A percentile compares a stretch with the other conserved stretches of the same genome.
These are phyloP conservation scores for Musa schizocarpa DNA, from an alignment of 176 grass and related monocot genomes.

Conservation along the genomic window DNA sequence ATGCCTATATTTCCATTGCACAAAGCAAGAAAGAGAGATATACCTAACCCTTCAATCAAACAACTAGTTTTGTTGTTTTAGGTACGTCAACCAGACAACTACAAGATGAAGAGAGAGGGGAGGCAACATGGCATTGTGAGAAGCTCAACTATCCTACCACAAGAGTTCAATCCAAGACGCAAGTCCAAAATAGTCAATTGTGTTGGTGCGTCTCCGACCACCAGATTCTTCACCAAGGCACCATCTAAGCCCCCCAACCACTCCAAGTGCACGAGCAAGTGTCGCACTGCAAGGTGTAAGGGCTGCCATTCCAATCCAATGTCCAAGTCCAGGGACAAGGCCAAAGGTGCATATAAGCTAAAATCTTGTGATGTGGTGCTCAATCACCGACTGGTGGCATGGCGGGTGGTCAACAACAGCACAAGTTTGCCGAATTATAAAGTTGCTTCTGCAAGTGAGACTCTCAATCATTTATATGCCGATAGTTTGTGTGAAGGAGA, in stretches of 20 bases:
- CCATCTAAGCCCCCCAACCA: constrained; percentile 29
- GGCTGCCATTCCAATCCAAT: not conserved
- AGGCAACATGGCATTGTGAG: constrained; percentile 6
- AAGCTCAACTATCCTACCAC: not conserved
- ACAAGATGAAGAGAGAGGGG: constrained; percentile 3
- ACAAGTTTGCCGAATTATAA: not conserved
- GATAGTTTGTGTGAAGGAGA: not conserved
- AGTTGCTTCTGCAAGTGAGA: not conserved
- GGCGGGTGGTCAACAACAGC: not conserved
- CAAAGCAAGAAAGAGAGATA: too few relatives aligned
- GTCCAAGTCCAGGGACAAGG: constrained; percentile 21
- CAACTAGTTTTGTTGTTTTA: too few relatives aligned
- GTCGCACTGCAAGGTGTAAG: constrained; percentile 10
- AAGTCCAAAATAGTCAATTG: not conserved
- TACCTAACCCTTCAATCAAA: too few relatives aligned
- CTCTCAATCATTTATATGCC: not conserved
- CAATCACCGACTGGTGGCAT: not conserved
- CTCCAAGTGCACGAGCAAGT: constrained; percentile 27
- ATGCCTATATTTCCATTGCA: too few relatives aligned
- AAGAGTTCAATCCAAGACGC: not conserved
- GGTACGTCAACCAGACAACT: too few relatives aligned
- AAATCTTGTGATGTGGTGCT: constrained; percentile 1
- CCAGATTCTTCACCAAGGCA: constrained; percentile 17
- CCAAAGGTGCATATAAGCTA: constrained; percentile 19
- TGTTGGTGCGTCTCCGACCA: not conserved